Percentiles rank a stretch among this genome's conserved stretches.
Conservation (phyloP, 345 rosid genomes). For the Sonneratia caseolaris region DNA sequence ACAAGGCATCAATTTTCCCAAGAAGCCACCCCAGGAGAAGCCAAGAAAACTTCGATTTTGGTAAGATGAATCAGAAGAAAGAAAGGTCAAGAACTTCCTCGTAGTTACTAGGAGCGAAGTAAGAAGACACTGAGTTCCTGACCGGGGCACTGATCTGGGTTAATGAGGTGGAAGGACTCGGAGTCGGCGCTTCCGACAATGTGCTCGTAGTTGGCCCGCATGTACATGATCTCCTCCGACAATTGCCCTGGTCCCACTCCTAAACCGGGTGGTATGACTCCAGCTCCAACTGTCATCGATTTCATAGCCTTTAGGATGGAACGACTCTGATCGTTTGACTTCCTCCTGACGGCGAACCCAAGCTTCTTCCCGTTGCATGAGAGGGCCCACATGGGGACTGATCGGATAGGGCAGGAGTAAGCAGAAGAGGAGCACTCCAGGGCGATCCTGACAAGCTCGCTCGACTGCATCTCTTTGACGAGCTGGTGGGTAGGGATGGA, state of each 20-base stretch:
- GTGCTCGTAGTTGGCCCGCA: constrained; percentile 83
- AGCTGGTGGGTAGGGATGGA: constrained; percentile 53
- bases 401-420: constrained; percentile 42
- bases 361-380: constrained; percentile 53
- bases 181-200: constrained; percentile 58
- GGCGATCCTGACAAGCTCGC: constrained; percentile 65
- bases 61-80: background rate
- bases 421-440: constrained; percentile 36
- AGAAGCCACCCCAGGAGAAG: background rate
- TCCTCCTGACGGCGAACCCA: constrained; percentile 56
- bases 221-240: constrained; percentile 61
- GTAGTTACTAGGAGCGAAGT: constrained; percentile 33
- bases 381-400: constrained; percentile 65
- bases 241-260: constrained; percentile 19
- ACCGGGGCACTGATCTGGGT: constrained; percentile 55
- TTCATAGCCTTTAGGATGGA: constrained; percentile 57
- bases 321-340: constrained; percentile 32
- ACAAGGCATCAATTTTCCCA: background rate
- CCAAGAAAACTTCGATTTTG: background rate
- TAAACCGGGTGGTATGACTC: constrained; percentile 39
- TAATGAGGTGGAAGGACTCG: constrained; percentile 78
- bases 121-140: constrained; percentile 86
- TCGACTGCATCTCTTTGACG: constrained; percentile 58
- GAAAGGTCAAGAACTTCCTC: background rate
- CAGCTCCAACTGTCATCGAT: constrained; percentile 74